Evolutionary conservation across 495 filamentous ascomycete genomes (phyloP).

Genomic region (Oidiodendron maius): DNA sequence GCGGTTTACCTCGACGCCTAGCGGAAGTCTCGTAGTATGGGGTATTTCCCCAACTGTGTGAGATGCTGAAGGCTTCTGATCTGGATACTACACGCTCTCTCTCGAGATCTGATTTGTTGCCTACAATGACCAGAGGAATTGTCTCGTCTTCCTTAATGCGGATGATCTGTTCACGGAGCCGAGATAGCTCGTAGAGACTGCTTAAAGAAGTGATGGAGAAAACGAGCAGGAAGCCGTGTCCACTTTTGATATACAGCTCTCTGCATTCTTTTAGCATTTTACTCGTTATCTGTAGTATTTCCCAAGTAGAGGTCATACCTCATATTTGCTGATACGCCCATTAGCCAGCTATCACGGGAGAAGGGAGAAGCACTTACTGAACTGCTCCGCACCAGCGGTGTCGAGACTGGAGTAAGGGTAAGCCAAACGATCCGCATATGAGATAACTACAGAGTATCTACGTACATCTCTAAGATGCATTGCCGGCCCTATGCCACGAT

Average conservation of each 20-base stretch:
- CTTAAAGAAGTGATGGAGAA: slow-evolving; percentile 91
- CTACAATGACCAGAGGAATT: slow-evolving; percentile 91
- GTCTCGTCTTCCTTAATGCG: slow-evolving; percentile 93
- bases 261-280: slow-evolving; percentile 30
- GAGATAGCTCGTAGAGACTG: slow-evolving; percentile 79
- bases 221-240: slow-evolving; percentile 94
- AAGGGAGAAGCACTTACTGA: slow-evolving; percentile 59
- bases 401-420: slow-evolving; percentile 59
- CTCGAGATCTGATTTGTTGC: slow-evolving; percentile 95
- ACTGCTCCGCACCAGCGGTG: slow-evolving; percentile 96
- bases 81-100: slow-evolving; percentile 83
- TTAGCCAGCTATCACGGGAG: slow-evolving; percentile 22
- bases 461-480: slow-evolving; percentile 94
- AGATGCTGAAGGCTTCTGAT: slow-evolving; percentile 76
- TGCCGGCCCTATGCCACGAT: slow-evolving; percentile 66
- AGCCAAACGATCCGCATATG: not conserved
- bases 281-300: slow-evolving; percentile 8
- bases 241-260: slow-evolving; percentile 95
- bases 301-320: slow-evolving; percentile 50
- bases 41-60: slow-evolving; percentile 80
- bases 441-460: slow-evolving; percentile 14
- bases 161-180: slow-evolving; percentile 91
- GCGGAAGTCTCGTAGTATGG: slow-evolving; percentile 96
- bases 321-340: slow-evolving; percentile 54
- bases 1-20: slow-evolving; percentile 50